Evolutionary conservation across 75 land plant genomes (phyloP).

Genomic region (Azolla pinnata): DNA sequence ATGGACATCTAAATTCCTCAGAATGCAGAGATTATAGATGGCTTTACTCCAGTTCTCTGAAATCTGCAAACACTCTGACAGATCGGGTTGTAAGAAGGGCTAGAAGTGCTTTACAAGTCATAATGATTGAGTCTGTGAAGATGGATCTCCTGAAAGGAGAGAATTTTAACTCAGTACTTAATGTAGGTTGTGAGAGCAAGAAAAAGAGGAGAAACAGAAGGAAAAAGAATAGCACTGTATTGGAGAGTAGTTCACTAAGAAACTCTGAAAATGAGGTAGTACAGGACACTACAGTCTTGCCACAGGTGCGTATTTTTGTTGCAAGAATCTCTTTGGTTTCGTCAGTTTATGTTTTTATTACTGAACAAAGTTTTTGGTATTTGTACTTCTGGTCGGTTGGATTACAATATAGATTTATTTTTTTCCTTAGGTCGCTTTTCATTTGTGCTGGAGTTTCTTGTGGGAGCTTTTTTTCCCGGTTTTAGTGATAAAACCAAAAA

Average conservation of each 20-base stretch:
- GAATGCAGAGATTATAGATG: not conserved
- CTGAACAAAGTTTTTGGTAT: no score
- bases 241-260: not conserved
- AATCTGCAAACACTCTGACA: constrained; percentile 36
- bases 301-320: not conserved
- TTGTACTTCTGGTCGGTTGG: no score
- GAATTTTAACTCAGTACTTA: constrained; percentile 20
- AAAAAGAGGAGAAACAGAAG: constrained; percentile 37
- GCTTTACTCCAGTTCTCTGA: constrained; percentile 47
- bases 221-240: constrained; percentile 20
- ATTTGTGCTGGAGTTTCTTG: no score
- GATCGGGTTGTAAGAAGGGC: constrained; percentile 48
- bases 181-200: constrained; percentile 12
- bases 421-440: no score
- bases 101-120: constrained; percentile 40
- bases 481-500: no score
- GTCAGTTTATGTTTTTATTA: no score
- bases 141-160: constrained; percentile 59
- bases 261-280: not conserved
- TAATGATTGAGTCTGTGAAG: constrained; percentile 55
- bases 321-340: not conserved
- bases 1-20: not conserved
- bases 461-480: no score
- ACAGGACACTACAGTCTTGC: not conserved
- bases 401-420: no score